phyloP scores from a whole-genome alignment of 345 rosid genomes.

The Acer yangbiense region DNA sequence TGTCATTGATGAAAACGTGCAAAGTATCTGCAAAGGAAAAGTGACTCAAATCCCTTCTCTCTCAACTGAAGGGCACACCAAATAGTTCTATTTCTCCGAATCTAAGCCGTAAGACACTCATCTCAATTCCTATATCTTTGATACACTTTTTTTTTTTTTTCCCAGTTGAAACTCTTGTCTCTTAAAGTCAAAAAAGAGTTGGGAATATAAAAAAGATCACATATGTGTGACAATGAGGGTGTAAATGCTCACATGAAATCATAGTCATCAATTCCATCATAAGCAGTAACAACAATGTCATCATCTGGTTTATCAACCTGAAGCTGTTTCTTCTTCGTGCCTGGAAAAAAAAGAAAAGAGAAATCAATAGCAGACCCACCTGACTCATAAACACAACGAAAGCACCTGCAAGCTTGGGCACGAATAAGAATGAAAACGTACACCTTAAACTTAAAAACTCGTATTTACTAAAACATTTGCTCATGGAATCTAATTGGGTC shows the following conservation, averaged over 20 bases:
- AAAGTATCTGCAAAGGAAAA: not conserved
- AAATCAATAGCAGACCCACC: slow-evolving; percentile 29
- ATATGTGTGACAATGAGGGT: too few species aligned
- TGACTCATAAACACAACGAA: slow-evolving; percentile 14
- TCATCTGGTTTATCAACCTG: slow-evolving; percentile 74
- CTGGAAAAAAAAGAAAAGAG: not conserved
- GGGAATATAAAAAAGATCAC: too few species aligned
- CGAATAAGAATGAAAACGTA: not conserved
- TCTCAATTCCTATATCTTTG: not conserved
- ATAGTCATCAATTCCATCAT: slow-evolving; percentile 62
- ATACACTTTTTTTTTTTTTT: not conserved
- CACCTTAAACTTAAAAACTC: not conserved
- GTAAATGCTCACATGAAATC: slow-evolving; percentile 73
- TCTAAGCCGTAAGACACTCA: not conserved
- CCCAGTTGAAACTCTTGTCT: not conserved
- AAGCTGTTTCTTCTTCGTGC: slow-evolving; percentile 74
- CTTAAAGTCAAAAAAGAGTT: not conserved
- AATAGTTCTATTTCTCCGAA: not conserved
- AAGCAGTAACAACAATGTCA: slow-evolving; percentile 54
- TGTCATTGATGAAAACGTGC: not conserved
- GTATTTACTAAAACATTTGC: not conserved
- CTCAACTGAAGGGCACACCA: not conserved
- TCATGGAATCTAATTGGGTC: not conserved
- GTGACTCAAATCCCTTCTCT: not conserved
- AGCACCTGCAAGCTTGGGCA: not conserved